Evolutionary conservation across 75 land plant species (phyloP).

Genomic region (Sequoiadendron giganteum): DNA sequence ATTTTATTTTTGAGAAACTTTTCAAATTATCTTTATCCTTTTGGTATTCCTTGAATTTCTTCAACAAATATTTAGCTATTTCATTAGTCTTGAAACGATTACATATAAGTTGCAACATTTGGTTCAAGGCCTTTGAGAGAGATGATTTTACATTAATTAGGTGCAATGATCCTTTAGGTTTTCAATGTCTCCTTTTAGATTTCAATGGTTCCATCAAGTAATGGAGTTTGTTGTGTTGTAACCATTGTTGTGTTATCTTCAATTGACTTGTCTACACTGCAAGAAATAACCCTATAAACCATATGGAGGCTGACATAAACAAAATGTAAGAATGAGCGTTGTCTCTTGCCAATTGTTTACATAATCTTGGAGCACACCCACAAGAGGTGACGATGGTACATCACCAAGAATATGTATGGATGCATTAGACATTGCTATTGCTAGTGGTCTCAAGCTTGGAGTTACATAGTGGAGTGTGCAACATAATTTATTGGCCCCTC

Average conservation of each 20-base stretch:
- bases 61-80: too few relatives aligned
- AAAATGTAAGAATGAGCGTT: too few relatives aligned
- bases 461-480: slow-evolving; percentile 64
- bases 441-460: slow-evolving; percentile 71
- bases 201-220: not conserved
- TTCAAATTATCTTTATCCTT: too few relatives aligned
- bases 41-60: too few relatives aligned
- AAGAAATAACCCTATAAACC: not conserved
- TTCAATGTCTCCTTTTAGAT: not conserved
- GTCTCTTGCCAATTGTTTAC: too few relatives aligned
- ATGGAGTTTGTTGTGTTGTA: not conserved
- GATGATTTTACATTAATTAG: too few relatives aligned
- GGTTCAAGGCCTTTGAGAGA: too few relatives aligned
- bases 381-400: slow-evolving; percentile 95
- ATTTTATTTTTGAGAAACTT: too few relatives aligned
- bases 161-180: not conserved
- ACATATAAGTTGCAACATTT: too few relatives aligned
- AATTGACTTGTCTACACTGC: slow-evolving; percentile 5
- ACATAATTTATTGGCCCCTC: slow-evolving; percentile 88
- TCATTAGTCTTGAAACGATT: too few relatives aligned
- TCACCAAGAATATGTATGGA: slow-evolving; percentile 94
- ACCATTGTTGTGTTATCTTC: not conserved
- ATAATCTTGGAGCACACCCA: slow-evolving; percentile 84
- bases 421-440: slow-evolving; percentile 91
- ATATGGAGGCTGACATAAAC: too few relatives aligned